Conservation (phyloP, 116 monocot genomes). For the Papilionanthe hybrid region DNA sequence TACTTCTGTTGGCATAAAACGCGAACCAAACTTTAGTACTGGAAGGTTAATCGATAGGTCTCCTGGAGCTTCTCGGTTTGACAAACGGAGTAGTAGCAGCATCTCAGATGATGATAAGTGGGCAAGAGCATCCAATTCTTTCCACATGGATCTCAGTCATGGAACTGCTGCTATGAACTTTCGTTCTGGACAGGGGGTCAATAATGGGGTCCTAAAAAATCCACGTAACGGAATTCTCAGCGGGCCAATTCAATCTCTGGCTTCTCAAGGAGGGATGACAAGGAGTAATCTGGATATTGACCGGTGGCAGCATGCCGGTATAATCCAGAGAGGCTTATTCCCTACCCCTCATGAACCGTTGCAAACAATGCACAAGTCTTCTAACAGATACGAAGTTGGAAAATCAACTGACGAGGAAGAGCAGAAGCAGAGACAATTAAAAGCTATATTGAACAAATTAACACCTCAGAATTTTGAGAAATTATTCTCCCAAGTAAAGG, state of each 20-base stretch:
- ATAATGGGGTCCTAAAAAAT: slow-evolving; percentile 61
- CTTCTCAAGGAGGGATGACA: slow-evolving; percentile 31
- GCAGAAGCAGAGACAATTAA: slow-evolving; percentile 69
- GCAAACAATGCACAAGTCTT: slow-evolving; percentile 75
- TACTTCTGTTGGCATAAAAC: slow-evolving; percentile 10
- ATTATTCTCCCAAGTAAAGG: slow-evolving; percentile 69
- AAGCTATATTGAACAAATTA: slow-evolving; percentile 79
- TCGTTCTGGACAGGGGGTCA: slow-evolving; percentile 45
- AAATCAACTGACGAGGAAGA: slow-evolving; percentile 61
- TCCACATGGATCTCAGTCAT: slow-evolving; percentile 31
- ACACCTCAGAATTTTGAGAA: slow-evolving; percentile 89
- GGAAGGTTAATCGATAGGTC: slow-evolving; percentile 49
- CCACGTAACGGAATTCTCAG: slow-evolving; percentile 64
- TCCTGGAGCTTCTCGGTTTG: slow-evolving; percentile 29
- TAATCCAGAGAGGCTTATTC: slow-evolving; percentile 59
- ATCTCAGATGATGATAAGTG: slow-evolving; percentile 55
- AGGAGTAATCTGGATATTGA: slow-evolving; percentile 55
- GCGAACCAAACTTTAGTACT: slow-evolving; percentile 38
- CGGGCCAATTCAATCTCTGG: slow-evolving; percentile 39
- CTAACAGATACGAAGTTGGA: slow-evolving; percentile 70
- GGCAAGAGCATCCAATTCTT: slow-evolving; percentile 21
- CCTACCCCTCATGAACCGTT: slow-evolving; percentile 60
- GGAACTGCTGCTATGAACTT: slow-evolving; percentile 20
- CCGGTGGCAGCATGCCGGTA: slow-evolving; percentile 59
- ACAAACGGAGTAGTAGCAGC: slow-evolving; percentile 38